Percentiles rank a stretch among this genome's conserved stretches.
Conservation (phyloP, 169 alveolate genomes). For the Amoebophrya sp. region DNA sequence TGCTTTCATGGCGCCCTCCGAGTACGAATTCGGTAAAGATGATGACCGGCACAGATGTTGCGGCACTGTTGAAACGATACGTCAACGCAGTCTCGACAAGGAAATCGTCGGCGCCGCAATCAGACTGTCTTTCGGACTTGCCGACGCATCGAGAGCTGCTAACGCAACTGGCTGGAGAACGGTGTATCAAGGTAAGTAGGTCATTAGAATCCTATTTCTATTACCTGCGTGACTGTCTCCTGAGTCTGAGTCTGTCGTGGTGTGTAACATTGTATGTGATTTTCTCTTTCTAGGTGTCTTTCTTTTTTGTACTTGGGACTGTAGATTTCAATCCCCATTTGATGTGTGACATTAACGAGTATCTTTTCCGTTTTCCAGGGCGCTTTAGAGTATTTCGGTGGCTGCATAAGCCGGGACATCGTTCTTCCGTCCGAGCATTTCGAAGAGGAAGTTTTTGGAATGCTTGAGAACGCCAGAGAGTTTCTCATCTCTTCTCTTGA, state of each 20-base stretch:
- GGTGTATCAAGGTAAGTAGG: conserved; percentile 24
- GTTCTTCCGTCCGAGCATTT: not conserved
- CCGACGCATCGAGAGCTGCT: not conserved
- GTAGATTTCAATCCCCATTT: too few species aligned
- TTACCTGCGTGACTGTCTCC: too few species aligned
- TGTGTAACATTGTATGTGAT: too few species aligned
- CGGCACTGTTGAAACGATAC: not conserved
- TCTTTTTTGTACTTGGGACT: too few species aligned
- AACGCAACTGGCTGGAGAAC: not conserved
- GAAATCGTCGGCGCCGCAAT: not conserved
- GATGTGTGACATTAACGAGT: too few species aligned
- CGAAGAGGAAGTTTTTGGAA: not conserved
- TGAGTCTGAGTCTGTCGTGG: too few species aligned
- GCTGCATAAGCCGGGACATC: not conserved
- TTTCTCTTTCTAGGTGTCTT: too few species aligned
- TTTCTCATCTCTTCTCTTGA: not conserved
- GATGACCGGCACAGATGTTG: not conserved
- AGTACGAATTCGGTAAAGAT: too few species aligned
- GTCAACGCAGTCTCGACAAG: not conserved
- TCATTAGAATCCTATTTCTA: too few species aligned
- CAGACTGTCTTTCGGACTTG: not conserved
- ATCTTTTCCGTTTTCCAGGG: too few species aligned
- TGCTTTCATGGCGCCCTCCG: not conserved
- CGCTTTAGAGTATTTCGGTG: conserved; percentile 1
- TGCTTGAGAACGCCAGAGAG: not conserved